Percentiles rank a stretch among this genome's conserved stretches.
Evolutionary conservation across 192 early-diverging fungal genomes (phyloP).

Genomic region (Coemansia sp.): DNA sequence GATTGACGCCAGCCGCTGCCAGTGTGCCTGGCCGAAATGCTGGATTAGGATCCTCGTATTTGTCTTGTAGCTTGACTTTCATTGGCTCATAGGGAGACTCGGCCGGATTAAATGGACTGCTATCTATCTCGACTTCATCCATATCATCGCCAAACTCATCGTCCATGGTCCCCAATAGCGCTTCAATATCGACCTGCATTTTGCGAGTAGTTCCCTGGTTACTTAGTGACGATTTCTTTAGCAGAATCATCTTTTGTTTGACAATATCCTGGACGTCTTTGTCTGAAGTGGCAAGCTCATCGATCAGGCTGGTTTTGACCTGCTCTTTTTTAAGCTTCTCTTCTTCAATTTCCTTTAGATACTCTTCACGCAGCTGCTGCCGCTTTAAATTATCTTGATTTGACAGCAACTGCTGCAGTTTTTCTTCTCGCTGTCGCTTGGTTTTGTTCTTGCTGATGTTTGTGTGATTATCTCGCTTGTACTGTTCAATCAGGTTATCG

Average conservation of each 20-base stretch:
- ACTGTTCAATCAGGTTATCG: slow-evolving; percentile 72
- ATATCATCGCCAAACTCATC: slow-evolving; percentile 26
- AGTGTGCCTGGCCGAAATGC: slow-evolving; percentile 38
- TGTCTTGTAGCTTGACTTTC: slow-evolving; percentile 24
- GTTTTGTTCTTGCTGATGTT: slow-evolving; percentile 66
- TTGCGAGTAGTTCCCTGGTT: slow-evolving; percentile 25
- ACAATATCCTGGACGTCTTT: slow-evolving; percentile 53
- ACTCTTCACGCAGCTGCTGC: slow-evolving; percentile 66
- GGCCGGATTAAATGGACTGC: slow-evolving; percentile 35
- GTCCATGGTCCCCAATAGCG: slow-evolving; percentile 24
- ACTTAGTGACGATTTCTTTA: slow-evolving; percentile 47
- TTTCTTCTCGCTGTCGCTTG: slow-evolving; percentile 60
- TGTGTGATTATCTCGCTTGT: slow-evolving; percentile 76
- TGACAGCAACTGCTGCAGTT: slow-evolving; percentile 49
- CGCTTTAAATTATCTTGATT: slow-evolving; percentile 56
- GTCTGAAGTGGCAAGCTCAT: slow-evolving; percentile 62
- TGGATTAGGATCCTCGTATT: slow-evolving; percentile 40
- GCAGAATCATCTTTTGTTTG: slow-evolving; percentile 36
- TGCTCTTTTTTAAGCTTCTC: slow-evolving; percentile 65
- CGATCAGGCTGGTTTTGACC: slow-evolving; percentile 68
- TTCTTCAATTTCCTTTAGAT: slow-evolving; percentile 67
- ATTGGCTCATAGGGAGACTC: slow-evolving; percentile 50
- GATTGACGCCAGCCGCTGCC: slow-evolving; percentile 51
- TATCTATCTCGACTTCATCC: slow-evolving; percentile 19
- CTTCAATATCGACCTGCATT: slow-evolving; percentile 30